Conservation (phyloP, 2,329 filamentous ascomycete species). For the Sporothrix globosa region DNA sequence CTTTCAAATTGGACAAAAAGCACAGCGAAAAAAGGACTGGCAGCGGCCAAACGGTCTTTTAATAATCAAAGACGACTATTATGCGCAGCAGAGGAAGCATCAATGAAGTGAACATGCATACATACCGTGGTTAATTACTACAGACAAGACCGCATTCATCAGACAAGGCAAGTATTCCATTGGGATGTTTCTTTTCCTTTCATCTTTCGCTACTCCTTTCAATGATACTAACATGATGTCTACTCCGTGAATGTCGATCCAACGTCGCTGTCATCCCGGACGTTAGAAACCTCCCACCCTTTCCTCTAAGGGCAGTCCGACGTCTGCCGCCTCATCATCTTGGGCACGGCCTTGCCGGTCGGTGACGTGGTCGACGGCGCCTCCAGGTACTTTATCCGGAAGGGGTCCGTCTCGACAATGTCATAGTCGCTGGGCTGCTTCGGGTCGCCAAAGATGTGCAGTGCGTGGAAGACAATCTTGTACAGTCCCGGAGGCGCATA, state of each 20-base stretch:
- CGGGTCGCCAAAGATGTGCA: slow-evolving; percentile 57
- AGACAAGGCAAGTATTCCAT: background rate
- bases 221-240: background rate
- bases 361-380: background rate
- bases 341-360: background rate
- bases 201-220: background rate
- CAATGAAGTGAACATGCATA: background rate
- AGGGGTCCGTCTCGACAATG: slow-evolving; percentile 46
- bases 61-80: background rate
- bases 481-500: slow-evolving; percentile 56
- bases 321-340: background rate
- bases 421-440: slow-evolving; percentile 54
- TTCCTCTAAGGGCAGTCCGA: background rate
- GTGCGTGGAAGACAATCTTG: slow-evolving; percentile 53
- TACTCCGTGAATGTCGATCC: background rate
- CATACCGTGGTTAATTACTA: too few relatives aligned
- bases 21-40: background rate
- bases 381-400: slow-evolving; percentile 51
- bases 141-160: background rate
- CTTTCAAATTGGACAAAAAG: background rate
- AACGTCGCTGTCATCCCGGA: too few relatives aligned
- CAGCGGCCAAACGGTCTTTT: background rate
- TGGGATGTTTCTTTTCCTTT: background rate
- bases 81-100: background rate
- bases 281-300: too few relatives aligned